Conservation (phyloP, 768 basidiomycete genomes). For the Sarcodon aspratus region DNA sequence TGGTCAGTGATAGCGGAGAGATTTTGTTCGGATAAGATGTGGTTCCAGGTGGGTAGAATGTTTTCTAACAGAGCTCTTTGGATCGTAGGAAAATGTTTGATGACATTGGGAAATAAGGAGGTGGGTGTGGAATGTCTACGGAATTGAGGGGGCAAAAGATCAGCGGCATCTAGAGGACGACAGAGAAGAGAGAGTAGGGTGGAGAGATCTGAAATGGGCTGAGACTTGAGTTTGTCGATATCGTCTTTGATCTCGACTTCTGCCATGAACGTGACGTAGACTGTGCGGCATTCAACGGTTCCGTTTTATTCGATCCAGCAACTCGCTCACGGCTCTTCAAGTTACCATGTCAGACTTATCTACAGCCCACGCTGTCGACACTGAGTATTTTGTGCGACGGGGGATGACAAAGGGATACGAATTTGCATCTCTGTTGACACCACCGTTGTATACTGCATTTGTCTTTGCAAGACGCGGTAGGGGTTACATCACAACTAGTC, state of each 20-base stretch:
- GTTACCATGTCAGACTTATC: constrained; percentile 10
- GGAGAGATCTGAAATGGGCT: constrained; percentile 30
- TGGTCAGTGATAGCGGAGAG: constrained; percentile 39
- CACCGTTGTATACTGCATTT: constrained; percentile 47
- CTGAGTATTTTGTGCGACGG: constrained; percentile 55
- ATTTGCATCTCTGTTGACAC: constrained; percentile 47
- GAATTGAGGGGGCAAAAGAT: constrained; percentile 51
- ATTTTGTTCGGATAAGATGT: constrained; percentile 36
- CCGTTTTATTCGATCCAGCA: not conserved
- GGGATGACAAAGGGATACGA: constrained; percentile 62
- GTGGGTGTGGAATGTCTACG: constrained; percentile 21
- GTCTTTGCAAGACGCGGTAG: constrained; percentile 44
- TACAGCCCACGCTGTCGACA: constrained; percentile 38
- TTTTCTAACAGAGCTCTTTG: constrained; percentile 55
- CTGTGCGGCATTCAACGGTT: not conserved
- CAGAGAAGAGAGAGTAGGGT: constrained; percentile 45
- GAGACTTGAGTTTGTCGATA: constrained; percentile 15
- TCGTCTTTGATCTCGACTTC: constrained; percentile 15
- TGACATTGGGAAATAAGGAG: constrained; percentile 16
- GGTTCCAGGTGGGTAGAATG: constrained; percentile 62
- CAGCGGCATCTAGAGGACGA: constrained; percentile 43
- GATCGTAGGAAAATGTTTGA: constrained; percentile 35
- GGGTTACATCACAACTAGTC: constrained; percentile 44
- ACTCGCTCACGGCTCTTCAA: not conserved
- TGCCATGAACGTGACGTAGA: not conserved